Evolutionary conservation across 495 filamentous ascomycete species (phyloP).

Genomic region (Opeltia flavorubescens): DNA sequence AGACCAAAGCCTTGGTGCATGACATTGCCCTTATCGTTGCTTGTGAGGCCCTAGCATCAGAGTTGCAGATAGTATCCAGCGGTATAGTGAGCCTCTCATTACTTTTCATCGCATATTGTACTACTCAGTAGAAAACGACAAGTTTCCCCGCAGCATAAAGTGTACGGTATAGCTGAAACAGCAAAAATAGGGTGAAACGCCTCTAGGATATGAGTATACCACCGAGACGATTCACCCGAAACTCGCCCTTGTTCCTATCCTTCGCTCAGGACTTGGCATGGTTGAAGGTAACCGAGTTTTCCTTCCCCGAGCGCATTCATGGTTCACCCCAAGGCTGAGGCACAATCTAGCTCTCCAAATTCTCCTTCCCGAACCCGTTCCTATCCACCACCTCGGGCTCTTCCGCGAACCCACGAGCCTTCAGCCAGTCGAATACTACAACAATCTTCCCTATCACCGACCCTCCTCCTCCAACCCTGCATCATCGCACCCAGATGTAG

Average conservation of each 20-base stretch:
- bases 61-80: slow-evolving; percentile 36
- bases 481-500: slow-evolving; percentile 41
- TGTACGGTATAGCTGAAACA: background rate
- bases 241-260: slow-evolving; percentile 78
- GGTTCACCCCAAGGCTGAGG: background rate
- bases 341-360: slow-evolving; percentile 51
- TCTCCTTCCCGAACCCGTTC: slow-evolving; percentile 65
- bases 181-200: slow-evolving; percentile 47
- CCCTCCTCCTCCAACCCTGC: slow-evolving; percentile 24
- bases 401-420: slow-evolving; percentile 78
- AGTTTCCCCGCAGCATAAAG: too few species aligned
- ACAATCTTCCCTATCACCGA: slow-evolving; percentile 74
- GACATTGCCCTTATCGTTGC: slow-evolving; percentile 75
- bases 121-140: too few species aligned
- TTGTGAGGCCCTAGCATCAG: slow-evolving; percentile 62
- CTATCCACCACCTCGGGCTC: slow-evolving; percentile 86
- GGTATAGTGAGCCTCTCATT: slow-evolving; percentile 21
- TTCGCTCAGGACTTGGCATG: slow-evolving; percentile 83
- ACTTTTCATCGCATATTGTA: too few species aligned
- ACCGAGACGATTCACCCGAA: slow-evolving; percentile 46
- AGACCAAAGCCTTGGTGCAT: slow-evolving; percentile 69
- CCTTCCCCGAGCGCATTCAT: slow-evolving; percentile 1
- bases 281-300: slow-evolving; percentile 46
- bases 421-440: slow-evolving; percentile 94
- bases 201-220: slow-evolving; percentile 57